Percentiles rank a stretch among this genome's conserved stretches.
These are phyloP conservation scores for Rhizomucor pusillus DNA, from an alignment of 371 early-diverging fungal species.

Conservation along the genomic window DNA sequence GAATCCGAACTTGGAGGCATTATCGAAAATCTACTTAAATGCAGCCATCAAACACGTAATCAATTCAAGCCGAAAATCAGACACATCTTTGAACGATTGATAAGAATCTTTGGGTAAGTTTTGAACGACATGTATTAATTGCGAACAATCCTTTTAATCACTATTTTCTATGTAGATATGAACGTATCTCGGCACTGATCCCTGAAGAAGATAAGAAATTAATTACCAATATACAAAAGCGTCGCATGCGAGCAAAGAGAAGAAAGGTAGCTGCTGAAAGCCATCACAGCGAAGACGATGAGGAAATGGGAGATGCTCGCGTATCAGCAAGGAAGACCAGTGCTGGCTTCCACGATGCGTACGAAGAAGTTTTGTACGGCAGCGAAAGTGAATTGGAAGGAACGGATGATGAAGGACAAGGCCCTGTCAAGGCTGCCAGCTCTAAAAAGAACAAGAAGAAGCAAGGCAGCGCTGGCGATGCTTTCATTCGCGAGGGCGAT, in stretches of 20 bases:
- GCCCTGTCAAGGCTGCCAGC: neutral
- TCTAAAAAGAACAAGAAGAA: constrained; percentile 44
- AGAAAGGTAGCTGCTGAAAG: constrained; percentile 50
- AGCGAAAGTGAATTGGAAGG: constrained; percentile 86
- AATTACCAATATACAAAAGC: constrained; percentile 89
- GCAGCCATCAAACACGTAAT: constrained; percentile 83
- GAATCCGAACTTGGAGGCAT: constrained; percentile 65
- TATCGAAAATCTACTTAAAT: constrained; percentile 68
- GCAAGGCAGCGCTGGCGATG: constrained; percentile 27
- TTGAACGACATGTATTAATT: neutral
- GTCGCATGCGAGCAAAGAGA: constrained; percentile 84
- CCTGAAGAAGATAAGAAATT: constrained; percentile 91
- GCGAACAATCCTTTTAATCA: too few relatives aligned
- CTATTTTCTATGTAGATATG: neutral
- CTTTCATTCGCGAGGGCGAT: constrained; percentile 76
- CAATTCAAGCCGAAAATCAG: constrained; percentile 89
- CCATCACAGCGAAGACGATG: constrained; percentile 43
- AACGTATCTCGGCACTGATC: constrained; percentile 27
- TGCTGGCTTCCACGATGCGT: constrained; percentile 66
- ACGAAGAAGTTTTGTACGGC: constrained; percentile 88
- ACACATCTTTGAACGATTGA: constrained; percentile 91
- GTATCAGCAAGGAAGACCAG: constrained; percentile 40
- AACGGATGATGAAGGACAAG: constrained; percentile 53
- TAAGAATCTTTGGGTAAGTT: constrained; percentile 69
- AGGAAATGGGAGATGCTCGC: constrained; percentile 46